Conservation (phyloP, 179 eudicot genomes). For the Sideroxylon spinosum region DNA sequence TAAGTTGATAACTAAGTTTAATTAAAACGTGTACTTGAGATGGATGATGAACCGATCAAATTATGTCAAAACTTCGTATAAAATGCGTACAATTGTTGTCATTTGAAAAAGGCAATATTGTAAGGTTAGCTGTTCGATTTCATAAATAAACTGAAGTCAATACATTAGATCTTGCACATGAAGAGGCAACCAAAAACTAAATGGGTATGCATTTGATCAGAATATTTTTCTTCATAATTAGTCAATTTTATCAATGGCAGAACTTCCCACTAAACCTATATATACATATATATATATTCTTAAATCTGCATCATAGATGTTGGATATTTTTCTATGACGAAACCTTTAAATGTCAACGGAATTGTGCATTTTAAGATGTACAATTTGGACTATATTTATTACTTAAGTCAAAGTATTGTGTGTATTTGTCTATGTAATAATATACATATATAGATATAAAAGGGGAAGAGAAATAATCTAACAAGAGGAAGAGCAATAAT, state of each 20-base stretch:
- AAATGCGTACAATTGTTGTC: not conserved
- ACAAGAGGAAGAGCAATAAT: too few relatives aligned
- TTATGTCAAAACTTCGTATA: not conserved
- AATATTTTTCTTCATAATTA: not conserved
- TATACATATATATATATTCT: not conserved
- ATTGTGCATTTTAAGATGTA: not conserved
- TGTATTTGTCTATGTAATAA: not conserved
- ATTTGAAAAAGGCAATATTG: not conserved
- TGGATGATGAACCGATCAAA: not conserved
- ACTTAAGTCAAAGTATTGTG: not conserved
- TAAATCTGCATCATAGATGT: not conserved
- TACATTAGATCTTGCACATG: not conserved
- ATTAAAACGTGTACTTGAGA: not conserved
- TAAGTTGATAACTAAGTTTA: not conserved
- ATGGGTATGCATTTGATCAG: not conserved
- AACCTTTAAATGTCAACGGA: constrained; percentile 6
- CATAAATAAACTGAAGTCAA: constrained; percentile 6
- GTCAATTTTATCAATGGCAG: not conserved
- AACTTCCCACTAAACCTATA: not conserved
- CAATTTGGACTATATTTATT: not conserved
- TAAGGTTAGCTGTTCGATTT: not conserved
- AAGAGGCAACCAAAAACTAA: not conserved
- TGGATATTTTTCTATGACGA: not conserved
- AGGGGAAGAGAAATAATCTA: too few relatives aligned
- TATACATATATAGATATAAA: too few relatives aligned